Evolutionary conservation across 2,329 filamentous ascomycete genomes (phyloP).

Genomic region (Teratosphaeria zuluensis): DNA sequence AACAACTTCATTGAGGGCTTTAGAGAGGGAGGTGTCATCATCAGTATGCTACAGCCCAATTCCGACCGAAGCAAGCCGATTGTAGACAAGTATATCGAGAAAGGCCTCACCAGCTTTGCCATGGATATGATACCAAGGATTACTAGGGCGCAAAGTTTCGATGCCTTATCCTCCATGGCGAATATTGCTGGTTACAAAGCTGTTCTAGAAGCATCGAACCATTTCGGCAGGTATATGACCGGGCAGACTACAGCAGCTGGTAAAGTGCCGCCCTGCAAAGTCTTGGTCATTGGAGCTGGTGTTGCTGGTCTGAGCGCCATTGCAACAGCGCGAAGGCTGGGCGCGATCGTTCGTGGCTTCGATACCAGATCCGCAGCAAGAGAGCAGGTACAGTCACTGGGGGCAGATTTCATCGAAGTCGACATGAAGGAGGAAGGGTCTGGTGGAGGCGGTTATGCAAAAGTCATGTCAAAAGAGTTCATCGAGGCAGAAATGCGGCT

Average conservation of each 20-base stretch:
- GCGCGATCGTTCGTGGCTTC: conserved; percentile 81
- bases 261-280: conserved; percentile 82
- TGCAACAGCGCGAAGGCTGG: conserved; percentile 73
- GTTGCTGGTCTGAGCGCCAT: conserved; percentile 85
- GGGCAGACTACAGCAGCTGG: conserved; percentile 86
- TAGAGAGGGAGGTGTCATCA: conserved; percentile 60
- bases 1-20: conserved; percentile 60
- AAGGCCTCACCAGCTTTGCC: conserved; percentile 67
- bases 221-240: conserved; percentile 79
- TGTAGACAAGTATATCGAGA: conserved; percentile 61
- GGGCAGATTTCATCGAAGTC: conserved; percentile 83
- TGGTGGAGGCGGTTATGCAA: conserved; percentile 78
- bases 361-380: conserved; percentile 81
- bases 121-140: conserved; percentile 93
- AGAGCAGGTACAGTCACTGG: conserved; percentile 83
- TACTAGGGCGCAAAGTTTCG: conserved; percentile 78
- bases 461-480: conserved; percentile 91
- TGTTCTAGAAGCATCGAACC: conserved; percentile 79
- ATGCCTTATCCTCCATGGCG: conserved; percentile 82
- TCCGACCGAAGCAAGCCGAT: conserved; percentile 62
- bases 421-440: conserved; percentile 75
- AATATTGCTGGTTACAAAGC: conserved; percentile 93
- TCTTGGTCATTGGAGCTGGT: conserved; percentile 81
- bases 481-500: conserved; percentile 89
- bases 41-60: conserved; percentile 70